Percentiles rank a stretch among this genome's conserved stretches.
These are phyloP conservation scores for Beauveria medogensis DNA, from an alignment of 2,329 filamentous ascomycete species.

Conservation along the genomic window DNA sequence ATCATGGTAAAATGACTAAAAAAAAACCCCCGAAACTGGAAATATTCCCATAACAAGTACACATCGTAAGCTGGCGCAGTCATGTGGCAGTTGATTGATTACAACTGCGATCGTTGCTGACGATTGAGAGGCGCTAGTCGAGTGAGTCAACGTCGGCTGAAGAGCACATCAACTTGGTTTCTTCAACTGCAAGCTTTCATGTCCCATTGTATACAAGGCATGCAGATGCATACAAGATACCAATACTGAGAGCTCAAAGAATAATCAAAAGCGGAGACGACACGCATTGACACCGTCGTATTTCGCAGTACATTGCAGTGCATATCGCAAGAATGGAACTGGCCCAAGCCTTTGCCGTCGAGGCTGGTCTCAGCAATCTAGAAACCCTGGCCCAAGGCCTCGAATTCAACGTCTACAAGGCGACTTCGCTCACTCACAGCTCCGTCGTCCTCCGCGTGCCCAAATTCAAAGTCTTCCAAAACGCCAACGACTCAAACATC, in stretches of 20 bases:
- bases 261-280: neutral
- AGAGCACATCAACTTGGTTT: neutral
- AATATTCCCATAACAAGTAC: neutral
- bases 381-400: constrained; percentile 11
- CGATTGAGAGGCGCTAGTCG: neutral
- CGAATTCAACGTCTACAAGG: constrained; percentile 14
- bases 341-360: constrained; percentile 8
- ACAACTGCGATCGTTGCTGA: neutral
- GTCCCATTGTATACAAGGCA: neutral
- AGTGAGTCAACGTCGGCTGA: neutral
- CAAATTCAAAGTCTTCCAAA: constrained; percentile 11
- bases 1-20: neutral
- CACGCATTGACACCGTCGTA: neutral
- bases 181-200: neutral
- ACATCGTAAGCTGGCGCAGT: neutral
- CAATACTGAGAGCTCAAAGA: neutral
- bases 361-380: constrained; percentile 10
- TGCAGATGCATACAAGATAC: neutral
- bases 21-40: neutral
- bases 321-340: constrained; percentile 5
- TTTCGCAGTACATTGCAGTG: neutral
- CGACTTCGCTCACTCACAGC: constrained; percentile 1
- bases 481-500: constrained; percentile 14
- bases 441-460: constrained; percentile 13
- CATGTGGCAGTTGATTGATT: neutral